Percentiles rank a stretch among this genome's conserved stretches.
These are phyloP conservation scores for Drosera capensis DNA, from an alignment of 148 eudicot species.

Conservation along the genomic window DNA sequence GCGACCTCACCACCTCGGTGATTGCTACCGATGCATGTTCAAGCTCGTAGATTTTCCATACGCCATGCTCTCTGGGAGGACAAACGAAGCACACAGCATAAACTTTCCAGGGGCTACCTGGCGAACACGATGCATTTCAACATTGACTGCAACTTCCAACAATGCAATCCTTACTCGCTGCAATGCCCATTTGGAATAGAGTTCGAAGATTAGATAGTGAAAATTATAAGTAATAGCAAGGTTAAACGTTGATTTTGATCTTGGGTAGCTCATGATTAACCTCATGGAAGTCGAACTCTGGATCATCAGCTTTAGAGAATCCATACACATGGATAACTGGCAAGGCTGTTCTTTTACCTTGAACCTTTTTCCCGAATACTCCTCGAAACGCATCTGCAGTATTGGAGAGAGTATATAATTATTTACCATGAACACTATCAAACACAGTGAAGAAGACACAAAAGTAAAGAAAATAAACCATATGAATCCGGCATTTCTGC, in stretches of 20 bases:
- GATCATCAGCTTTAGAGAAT: constrained; percentile 84
- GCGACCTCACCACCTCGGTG: too few species aligned
- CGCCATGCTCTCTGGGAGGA: constrained; percentile 65
- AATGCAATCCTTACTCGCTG: constrained; percentile 73
- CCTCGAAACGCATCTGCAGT: constrained; percentile 62
- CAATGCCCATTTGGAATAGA: neutral
- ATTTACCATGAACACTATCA: neutral
- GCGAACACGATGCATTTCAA: constrained; percentile 67
- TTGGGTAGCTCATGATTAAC: constrained; percentile 10
- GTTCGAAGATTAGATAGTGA: neutral
- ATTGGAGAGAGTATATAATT: neutral
- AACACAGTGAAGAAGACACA: too few species aligned
- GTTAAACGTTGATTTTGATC: neutral
- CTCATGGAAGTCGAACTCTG: constrained; percentile 84
- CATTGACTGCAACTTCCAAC: constrained; percentile 55
- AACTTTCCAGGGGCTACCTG: constrained; percentile 92
- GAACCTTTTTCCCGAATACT: constrained; percentile 27
- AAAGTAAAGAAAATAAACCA: too few species aligned
- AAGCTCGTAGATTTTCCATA: constrained; percentile 7
- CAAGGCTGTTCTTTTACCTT: constrained; percentile 18
- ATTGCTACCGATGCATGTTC: too few species aligned
- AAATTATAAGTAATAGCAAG: neutral
- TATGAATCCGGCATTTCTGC: too few species aligned
- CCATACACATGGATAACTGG: constrained; percentile 86
- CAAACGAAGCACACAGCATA: constrained; percentile 92